Evolutionary conservation across 179 eudicot genomes (phyloP).

Genomic region (Dionaea muscipula): DNA sequence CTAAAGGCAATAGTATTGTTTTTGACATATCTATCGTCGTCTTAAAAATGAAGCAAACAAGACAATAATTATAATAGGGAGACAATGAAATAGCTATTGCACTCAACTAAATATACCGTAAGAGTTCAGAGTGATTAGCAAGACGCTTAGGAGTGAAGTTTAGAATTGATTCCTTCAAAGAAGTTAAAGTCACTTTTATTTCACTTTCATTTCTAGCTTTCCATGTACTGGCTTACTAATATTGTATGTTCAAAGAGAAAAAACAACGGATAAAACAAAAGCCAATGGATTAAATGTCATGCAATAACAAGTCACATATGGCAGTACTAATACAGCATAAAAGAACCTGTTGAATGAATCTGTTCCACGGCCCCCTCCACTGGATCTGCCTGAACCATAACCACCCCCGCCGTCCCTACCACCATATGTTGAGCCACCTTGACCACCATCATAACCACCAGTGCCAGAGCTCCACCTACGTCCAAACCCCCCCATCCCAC

Average conservation of each 20-base stretch:
- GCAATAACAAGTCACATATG: not conserved
- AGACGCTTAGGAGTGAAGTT: too few relatives aligned
- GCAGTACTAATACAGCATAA: not conserved
- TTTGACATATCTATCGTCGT: too few relatives aligned
- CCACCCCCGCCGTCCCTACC: constrained; percentile 30
- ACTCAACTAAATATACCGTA: too few relatives aligned
- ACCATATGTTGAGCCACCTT: constrained; percentile 55
- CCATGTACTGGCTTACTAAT: not conserved
- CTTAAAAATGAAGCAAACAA: too few relatives aligned
- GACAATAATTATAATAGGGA: too few relatives aligned
- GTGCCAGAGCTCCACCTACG: constrained; percentile 60
- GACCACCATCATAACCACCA: constrained; percentile 60
- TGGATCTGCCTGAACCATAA: constrained; percentile 11
- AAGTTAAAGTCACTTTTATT: too few relatives aligned
- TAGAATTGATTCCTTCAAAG: too few relatives aligned
- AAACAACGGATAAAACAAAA: not conserved
- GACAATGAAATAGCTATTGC: too few relatives aligned
- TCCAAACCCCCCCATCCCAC: constrained; percentile 46
- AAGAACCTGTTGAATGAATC: constrained; percentile 26
- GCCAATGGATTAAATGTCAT: not conserved
- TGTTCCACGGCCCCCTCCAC: constrained; percentile 10
- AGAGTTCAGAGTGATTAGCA: too few relatives aligned
- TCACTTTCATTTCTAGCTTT: too few relatives aligned
- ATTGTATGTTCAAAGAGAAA: not conserved
- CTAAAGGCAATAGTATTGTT: too few relatives aligned